Percentiles rank a stretch among this genome's conserved stretches.
Conservation (phyloP, 208 protist genomes). For the Acanthamoeba castellanii region DNA sequence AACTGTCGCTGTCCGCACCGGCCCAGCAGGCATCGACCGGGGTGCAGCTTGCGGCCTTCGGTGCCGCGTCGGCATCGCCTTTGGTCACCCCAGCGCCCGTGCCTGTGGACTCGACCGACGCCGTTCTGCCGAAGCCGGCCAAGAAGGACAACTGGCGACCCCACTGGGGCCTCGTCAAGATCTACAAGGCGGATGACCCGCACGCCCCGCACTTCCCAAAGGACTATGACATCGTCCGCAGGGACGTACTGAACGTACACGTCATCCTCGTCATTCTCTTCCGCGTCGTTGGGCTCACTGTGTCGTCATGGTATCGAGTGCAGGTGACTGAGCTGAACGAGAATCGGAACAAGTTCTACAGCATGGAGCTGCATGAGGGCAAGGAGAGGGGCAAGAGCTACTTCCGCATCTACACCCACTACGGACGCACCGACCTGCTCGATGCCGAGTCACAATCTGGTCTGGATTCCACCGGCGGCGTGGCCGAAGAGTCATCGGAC, state of each 20-base stretch:
- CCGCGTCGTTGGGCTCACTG: not conserved
- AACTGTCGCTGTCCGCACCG: too few species aligned
- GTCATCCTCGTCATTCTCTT: too few species aligned
- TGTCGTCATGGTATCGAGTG: not conserved
- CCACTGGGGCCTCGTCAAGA: not conserved
- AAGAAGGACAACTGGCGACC: not conserved
- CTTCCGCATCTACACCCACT: constrained; percentile 13
- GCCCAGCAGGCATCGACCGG: too few species aligned
- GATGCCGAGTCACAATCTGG: not conserved
- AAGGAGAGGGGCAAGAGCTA: not conserved
- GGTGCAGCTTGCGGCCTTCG: too few species aligned
- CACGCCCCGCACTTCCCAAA: not conserved
- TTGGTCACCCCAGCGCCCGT: too few species aligned
- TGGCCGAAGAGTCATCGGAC: not conserved
- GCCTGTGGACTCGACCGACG: not conserved
- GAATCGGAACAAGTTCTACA: constrained; percentile 41
- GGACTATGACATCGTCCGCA: not conserved
- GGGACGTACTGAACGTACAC: not conserved
- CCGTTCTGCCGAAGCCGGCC: not conserved
- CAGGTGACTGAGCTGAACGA: constrained; percentile 14
- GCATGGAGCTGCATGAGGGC: constrained; percentile 7
- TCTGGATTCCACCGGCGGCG: not conserved
- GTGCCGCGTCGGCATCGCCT: too few species aligned
- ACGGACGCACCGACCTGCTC: constrained; percentile 4
- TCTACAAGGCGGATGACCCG: constrained; percentile 7